These are phyloP conservation scores for Hypoxylon fuscum DNA, from an alignment of 495 filamentous ascomycete species.

Conservation along the genomic window DNA sequence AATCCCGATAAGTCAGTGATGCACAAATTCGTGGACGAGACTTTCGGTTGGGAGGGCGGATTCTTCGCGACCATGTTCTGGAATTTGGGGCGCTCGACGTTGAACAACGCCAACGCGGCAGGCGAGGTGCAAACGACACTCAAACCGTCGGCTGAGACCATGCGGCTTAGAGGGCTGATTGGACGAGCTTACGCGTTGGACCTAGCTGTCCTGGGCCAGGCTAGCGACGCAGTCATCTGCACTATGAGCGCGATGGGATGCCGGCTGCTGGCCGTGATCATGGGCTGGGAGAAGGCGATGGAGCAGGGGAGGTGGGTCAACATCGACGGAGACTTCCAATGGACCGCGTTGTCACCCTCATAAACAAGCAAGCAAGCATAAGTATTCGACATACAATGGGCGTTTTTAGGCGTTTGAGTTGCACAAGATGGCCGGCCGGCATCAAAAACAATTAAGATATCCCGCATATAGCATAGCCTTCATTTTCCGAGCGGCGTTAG, in stretches of 20 bases:
- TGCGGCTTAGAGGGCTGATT: slow-evolving; percentile 69
- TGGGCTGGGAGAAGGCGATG: slow-evolving; percentile 78
- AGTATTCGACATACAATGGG: slow-evolving; percentile 11
- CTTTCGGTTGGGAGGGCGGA: slow-evolving; percentile 77
- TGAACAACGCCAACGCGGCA: slow-evolving; percentile 40
- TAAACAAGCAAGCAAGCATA: not conserved
- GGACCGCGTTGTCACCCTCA: slow-evolving; percentile 55
- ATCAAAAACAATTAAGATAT: slow-evolving; percentile 32
- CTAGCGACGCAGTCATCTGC: slow-evolving; percentile 71
- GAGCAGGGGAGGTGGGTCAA: slow-evolving; percentile 68
- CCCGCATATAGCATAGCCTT: slow-evolving; percentile 34
- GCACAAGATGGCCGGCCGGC: not conserved
- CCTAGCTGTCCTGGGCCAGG: slow-evolving; percentile 68
- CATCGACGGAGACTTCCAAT: slow-evolving; percentile 72
- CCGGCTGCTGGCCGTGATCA: slow-evolving; percentile 75
- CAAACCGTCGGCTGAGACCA: slow-evolving; percentile 58
- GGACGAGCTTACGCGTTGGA: slow-evolving; percentile 77
- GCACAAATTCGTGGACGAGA: slow-evolving; percentile 70
- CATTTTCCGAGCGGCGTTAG: slow-evolving; percentile 19
- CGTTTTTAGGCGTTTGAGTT: slow-evolving; percentile 34
- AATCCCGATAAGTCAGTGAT: slow-evolving; percentile 48
- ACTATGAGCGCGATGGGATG: slow-evolving; percentile 72
- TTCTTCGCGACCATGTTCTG: slow-evolving; percentile 77
- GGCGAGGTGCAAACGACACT: slow-evolving; percentile 21
- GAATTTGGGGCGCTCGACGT: slow-evolving; percentile 61